These are phyloP conservation scores for Bauhinia variegata DNA, from an alignment of 306 rosid genomes.

Conservation along the genomic window DNA sequence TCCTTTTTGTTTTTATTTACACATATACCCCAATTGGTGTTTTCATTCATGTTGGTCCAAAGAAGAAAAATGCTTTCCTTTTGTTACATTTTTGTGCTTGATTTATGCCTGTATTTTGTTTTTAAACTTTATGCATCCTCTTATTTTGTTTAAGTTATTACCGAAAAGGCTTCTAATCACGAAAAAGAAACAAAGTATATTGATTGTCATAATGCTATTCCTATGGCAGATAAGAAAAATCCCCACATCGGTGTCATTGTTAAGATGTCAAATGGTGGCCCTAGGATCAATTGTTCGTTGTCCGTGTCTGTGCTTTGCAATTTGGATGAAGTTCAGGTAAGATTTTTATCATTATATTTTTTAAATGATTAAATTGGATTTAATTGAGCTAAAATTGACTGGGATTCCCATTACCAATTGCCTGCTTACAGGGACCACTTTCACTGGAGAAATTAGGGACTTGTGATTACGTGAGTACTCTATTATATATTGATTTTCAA, in stretches of 20 bases:
- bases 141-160: too few species aligned
- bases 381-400: too few species aligned
- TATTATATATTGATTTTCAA: constrained; percentile 13
- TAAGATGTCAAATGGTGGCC: constrained; percentile 67
- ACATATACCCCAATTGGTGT: too few species aligned
- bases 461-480: constrained; percentile 78
- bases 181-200: constrained; percentile 21
- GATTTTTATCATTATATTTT: constrained; percentile 16
- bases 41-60: too few species aligned
- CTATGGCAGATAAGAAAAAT: constrained; percentile 74
- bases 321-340: constrained; percentile 69
- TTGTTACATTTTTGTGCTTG: too few species aligned
- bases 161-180: constrained; percentile 19
- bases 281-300: constrained; percentile 72
- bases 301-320: constrained; percentile 82
- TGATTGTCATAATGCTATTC: constrained; percentile 33
- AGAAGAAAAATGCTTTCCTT: too few species aligned
- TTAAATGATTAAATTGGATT: constrained; percentile 30
- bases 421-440: constrained; percentile 65
- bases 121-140: too few species aligned
- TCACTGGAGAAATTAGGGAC: constrained; percentile 61
- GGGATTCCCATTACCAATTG: too few species aligned
- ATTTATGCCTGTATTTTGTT: too few species aligned
- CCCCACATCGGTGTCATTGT: constrained; percentile 78
- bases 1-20: too few species aligned